Conservation (phyloP, 208 protist species). For the Jaenimonas drosophilae region DNA sequence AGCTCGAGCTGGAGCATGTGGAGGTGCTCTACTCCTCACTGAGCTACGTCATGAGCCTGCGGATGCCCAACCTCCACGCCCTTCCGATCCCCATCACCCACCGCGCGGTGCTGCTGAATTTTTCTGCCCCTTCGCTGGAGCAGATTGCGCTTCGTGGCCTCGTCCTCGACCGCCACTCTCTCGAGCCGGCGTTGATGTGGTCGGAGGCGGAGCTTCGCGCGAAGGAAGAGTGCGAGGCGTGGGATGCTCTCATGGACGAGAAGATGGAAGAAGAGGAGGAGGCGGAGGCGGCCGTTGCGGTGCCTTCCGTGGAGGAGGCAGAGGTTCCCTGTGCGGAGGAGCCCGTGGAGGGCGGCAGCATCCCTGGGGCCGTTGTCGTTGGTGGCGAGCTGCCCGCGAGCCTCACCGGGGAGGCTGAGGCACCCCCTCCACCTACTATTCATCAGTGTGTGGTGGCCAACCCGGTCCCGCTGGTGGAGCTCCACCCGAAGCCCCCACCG, state of each 20-base stretch:
- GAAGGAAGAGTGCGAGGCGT: not conserved
- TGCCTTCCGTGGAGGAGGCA: not conserved
- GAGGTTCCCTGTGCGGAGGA: not conserved
- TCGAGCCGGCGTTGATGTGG: constrained; percentile 6
- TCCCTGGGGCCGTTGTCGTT: not conserved
- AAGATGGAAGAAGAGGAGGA: not conserved
- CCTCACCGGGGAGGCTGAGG: not conserved
- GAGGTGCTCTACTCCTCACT: constrained; percentile 22
- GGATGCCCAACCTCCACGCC: constrained; percentile 11
- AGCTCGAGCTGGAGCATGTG: constrained; percentile 9
- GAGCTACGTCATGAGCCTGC: constrained; percentile 12
- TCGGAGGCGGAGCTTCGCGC: not conserved
- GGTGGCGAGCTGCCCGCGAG: not conserved
- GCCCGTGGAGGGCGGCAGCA: not conserved
- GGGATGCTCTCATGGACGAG: not conserved
- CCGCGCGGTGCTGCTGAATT: constrained; percentile 12
- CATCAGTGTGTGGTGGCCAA: not conserved
- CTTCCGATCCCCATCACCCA: constrained; percentile 15
- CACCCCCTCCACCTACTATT: not conserved
- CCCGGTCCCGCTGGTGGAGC: not conserved
- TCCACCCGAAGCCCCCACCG: not conserved
- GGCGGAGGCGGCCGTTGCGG: constrained; percentile 1
- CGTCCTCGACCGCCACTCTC: constrained; percentile 12
- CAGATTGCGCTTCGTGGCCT: constrained; percentile 16
- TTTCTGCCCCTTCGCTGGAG: constrained; percentile 12